A percentile compares a stretch with the other conserved stretches of the same genome.
Conservation (phyloP, 2,329 filamentous ascomycete species). For the Aspergillus ruber region DNA sequence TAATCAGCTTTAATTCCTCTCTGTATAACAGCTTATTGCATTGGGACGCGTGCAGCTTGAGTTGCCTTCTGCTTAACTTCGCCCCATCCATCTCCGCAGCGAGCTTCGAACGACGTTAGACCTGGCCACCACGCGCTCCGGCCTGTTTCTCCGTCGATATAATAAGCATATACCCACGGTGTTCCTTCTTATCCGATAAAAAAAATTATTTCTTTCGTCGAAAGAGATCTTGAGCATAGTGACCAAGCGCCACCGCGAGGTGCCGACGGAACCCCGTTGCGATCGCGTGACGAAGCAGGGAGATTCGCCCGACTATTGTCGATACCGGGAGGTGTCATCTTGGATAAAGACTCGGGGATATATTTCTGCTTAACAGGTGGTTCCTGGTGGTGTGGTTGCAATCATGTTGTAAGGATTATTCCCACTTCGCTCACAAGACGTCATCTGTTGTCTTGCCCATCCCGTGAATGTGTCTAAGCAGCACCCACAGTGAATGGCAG, state of each 20-base stretch:
- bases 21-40: neutral
- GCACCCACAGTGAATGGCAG: neutral
- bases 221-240: neutral
- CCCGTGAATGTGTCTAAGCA: neutral
- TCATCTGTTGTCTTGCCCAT: neutral
- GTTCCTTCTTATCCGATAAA: neutral
- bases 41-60: neutral
- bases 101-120: neutral
- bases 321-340: neutral
- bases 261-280: slow-evolving; percentile 6
- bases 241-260: slow-evolving; percentile 7
- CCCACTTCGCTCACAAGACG: neutral
- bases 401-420: slow-evolving; percentile 18
- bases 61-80: neutral
- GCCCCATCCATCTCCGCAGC: neutral
- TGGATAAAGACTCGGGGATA: neutral
- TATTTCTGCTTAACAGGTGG: neutral
- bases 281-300: slow-evolving; percentile 5
- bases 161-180: neutral
- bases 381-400: slow-evolving; percentile 4
- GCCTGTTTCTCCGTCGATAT: neutral
- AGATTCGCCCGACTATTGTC: neutral
- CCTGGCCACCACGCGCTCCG: slow-evolving; percentile 2
- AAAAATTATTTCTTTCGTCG: neutral
- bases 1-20: too few relatives aligned